phyloP scores from a whole-genome alignment of 192 early-diverging fungal genomes.

The Martensiomyces pterosporus region DNA sequence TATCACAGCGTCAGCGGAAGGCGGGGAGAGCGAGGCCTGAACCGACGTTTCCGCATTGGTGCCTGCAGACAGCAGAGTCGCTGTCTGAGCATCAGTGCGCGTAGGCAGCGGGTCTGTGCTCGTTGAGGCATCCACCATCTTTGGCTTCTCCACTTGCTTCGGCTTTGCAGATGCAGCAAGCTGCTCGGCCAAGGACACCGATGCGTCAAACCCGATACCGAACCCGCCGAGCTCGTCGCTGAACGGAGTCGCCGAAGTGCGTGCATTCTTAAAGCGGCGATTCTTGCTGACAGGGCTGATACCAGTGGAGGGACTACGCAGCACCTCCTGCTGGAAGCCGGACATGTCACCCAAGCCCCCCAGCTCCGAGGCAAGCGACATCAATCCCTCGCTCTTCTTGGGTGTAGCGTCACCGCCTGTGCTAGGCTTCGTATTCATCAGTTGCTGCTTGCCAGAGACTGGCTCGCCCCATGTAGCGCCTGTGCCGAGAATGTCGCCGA shows the following conservation, averaged over 20 bases:
- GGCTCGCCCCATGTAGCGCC: constrained; percentile 36
- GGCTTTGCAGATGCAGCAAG: constrained; percentile 21
- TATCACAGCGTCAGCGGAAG: constrained; percentile 4
- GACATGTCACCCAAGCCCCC: neutral
- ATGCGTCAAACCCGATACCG: constrained; percentile 36
- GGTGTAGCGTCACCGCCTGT: too few relatives aligned
- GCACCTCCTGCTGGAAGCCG: too few relatives aligned
- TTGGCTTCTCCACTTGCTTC: constrained; percentile 6
- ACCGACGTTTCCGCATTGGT: constrained; percentile 4
- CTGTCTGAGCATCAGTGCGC: constrained; percentile 4
- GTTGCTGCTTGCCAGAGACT: too few relatives aligned
- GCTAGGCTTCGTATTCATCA: too few relatives aligned
- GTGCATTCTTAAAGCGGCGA: constrained; percentile 9
- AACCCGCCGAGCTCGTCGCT: constrained; percentile 22
- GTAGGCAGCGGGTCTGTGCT: constrained; percentile 18
- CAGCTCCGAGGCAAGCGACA: neutral
- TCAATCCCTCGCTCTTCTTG: too few relatives aligned
- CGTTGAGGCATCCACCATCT: constrained; percentile 32
- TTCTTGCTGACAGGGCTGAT: constrained; percentile 4
- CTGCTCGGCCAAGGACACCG: constrained; percentile 39
- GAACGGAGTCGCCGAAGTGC: constrained; percentile 30
- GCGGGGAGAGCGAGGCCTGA: constrained; percentile 9
- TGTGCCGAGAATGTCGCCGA: constrained; percentile 40
- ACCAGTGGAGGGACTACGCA: too few relatives aligned
- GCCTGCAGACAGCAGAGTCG: neutral